These are phyloP conservation scores for Euphorbia celastroides DNA, from an alignment of 441 rosid genomes.

Conservation along the genomic window DNA sequence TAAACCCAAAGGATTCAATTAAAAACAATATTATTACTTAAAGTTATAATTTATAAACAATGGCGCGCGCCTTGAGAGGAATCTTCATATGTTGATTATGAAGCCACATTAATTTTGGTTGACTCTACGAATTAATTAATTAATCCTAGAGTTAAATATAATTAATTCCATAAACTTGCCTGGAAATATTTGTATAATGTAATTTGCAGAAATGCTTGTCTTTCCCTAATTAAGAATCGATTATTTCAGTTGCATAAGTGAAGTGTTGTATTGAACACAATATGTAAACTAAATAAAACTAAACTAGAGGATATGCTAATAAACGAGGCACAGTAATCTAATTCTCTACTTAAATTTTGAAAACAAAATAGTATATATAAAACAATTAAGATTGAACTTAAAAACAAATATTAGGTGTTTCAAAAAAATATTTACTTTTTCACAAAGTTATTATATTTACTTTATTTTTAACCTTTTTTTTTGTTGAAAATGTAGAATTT, in stretches of 20 bases:
- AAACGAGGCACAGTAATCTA: no score
- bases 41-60: no score
- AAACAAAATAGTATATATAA: no score
- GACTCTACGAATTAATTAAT: slow-evolving; percentile 14
- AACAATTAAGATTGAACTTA: no score
- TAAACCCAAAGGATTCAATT: slow-evolving; percentile 18
- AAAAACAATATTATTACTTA: no score
- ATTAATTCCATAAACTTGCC: neutral
- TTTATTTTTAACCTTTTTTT: no score
- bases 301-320: neutral
- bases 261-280: neutral
- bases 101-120: slow-evolving; percentile 22
- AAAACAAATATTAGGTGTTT: no score
- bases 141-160: neutral
- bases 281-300: neutral
- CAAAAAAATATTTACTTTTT: no score
- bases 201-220: neutral
- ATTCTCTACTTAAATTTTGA: no score
- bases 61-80: slow-evolving; percentile 7
- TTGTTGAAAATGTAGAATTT: no score
- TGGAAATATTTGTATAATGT: neutral
- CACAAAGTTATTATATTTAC: no score
- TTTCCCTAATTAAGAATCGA: neutral
- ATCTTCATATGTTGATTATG: slow-evolving; percentile 12
- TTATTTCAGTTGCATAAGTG: neutral